Percentiles rank a stretch among this genome's conserved stretches.
Conservation (phyloP, 768 basidiomycete species). For the Rickenella mellea region DNA sequence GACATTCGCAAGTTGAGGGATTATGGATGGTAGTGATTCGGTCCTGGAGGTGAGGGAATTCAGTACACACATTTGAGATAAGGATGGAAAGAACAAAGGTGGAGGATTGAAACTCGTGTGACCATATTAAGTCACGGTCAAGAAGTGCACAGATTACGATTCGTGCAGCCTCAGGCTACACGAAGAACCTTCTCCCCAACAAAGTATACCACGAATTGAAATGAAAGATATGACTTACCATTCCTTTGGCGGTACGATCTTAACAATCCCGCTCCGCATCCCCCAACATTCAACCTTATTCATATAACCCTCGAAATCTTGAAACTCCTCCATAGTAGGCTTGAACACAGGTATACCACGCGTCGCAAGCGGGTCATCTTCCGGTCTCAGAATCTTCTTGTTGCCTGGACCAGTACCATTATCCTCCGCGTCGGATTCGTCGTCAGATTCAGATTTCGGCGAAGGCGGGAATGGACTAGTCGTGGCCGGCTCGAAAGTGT, state of each 20-base stretch:
- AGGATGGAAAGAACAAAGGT: constrained; percentile 8
- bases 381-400: no score
- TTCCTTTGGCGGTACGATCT: constrained; percentile 90
- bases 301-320: constrained; percentile 88
- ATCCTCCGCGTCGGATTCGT: no score
- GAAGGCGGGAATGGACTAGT: constrained; percentile 52
- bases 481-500: constrained; percentile 41
- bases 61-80: constrained; percentile 5
- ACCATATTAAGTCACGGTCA: no score
- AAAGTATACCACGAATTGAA: no score
- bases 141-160: no score
- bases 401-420: no score
- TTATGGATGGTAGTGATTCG: constrained; percentile 60
- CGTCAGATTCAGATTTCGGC: no score
- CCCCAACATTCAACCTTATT: constrained; percentile 87
- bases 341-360: constrained; percentile 96
- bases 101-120: no score
- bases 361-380: constrained; percentile 69
- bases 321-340: constrained; percentile 86
- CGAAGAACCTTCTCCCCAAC: no score
- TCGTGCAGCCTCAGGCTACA: no score
- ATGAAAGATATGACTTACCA: constrained; percentile 55
- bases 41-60: constrained; percentile 37
- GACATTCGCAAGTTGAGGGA: constrained; percentile 59
- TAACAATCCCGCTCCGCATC: constrained; percentile 82